A percentile compares a stretch with the other conserved stretches of the same genome.
Evolutionary conservation across 2,329 filamentous ascomycete species (phyloP).

Genomic region (Fusarium drepaniforme): DNA sequence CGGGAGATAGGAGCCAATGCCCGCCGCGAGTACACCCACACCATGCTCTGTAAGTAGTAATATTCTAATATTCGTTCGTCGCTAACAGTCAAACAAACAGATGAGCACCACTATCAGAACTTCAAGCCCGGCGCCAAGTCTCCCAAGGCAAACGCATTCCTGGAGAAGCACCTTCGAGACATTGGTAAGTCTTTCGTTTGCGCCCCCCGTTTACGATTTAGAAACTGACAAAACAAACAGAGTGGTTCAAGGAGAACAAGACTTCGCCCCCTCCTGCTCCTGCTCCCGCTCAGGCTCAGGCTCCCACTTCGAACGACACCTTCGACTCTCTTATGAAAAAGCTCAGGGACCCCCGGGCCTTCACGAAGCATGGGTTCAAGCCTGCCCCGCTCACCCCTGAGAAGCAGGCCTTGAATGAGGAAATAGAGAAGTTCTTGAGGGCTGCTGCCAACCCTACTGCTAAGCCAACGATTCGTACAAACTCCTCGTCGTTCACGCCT

Average conservation of each 20-base stretch:
- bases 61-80: neutral
- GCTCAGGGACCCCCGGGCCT: slow-evolving; percentile 1
- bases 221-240: slow-evolving; percentile 19
- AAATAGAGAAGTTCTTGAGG: no score
- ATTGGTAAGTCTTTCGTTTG: slow-evolving; percentile 30
- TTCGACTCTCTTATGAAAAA: slow-evolving; percentile 8
- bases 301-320: neutral
- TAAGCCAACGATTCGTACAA: no score
- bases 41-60: slow-evolving; percentile 51
- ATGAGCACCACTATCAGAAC: slow-evolving; percentile 61
- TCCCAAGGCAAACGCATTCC: slow-evolving; percentile 51
- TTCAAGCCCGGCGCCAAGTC: slow-evolving; percentile 52
- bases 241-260: slow-evolving; percentile 26
- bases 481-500: neutral
- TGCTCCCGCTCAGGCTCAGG: neutral
- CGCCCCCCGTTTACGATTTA: neutral
- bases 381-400: no score
- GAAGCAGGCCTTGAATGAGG: no score
- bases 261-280: slow-evolving; percentile 20
- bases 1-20: slow-evolving; percentile 48
- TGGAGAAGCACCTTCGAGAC: slow-evolving; percentile 49
- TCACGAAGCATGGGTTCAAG: slow-evolving; percentile 7
- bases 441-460: no score
- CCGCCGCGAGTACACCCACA: slow-evolving; percentile 54
- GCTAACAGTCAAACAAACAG: slow-evolving; percentile 48